These are phyloP conservation scores for Tilletiaria anomala DNA, from an alignment of 1,284 basidiomycete species.

Conservation along the genomic window DNA sequence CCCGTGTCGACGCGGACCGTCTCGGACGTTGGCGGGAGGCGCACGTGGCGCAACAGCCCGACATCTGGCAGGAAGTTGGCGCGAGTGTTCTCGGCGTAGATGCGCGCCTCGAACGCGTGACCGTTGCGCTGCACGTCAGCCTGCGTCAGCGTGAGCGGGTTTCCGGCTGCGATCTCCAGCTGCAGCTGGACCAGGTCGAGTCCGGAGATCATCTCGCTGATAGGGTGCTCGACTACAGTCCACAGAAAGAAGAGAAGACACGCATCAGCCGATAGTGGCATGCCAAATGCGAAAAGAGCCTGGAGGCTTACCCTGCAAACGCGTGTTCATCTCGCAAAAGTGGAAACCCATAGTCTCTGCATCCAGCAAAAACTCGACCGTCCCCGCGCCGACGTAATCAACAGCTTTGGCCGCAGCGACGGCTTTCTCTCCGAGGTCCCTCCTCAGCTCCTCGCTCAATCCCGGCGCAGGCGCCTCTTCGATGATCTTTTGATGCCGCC, in stretches of 20 bases:
- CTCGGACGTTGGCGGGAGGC: conserved; percentile 44
- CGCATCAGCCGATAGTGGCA: neutral
- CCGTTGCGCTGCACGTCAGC: conserved; percentile 65
- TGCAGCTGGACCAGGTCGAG: conserved; percentile 91
- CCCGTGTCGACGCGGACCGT: conserved; percentile 81
- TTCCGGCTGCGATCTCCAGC: conserved; percentile 51
- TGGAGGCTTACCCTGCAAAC: conserved; percentile 51
- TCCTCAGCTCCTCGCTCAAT: conserved; percentile 57
- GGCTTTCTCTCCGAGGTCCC: conserved; percentile 70
- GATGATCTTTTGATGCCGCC: conserved; percentile 87
- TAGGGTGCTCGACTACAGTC: conserved; percentile 52
- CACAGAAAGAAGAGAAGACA: neutral
- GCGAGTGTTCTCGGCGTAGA: conserved; percentile 69
- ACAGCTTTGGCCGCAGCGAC: conserved; percentile 81
- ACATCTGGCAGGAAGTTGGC: conserved; percentile 69
- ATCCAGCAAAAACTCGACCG: conserved; percentile 48
- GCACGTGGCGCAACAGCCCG: conserved; percentile 61
- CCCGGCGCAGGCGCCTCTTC: conserved; percentile 90
- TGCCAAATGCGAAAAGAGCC: conserved; percentile 1
- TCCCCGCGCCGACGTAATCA: conserved; percentile 81
- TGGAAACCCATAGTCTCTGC: conserved; percentile 14
- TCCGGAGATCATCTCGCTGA: conserved; percentile 87
- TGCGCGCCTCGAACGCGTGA: conserved; percentile 88
- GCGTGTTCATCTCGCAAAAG: conserved; percentile 54
- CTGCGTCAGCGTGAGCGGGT: conserved; percentile 44